Base-by-base conservation (phyloP, 2,329 filamentous ascomycete species). In the Diaporthe sp. region DNA sequence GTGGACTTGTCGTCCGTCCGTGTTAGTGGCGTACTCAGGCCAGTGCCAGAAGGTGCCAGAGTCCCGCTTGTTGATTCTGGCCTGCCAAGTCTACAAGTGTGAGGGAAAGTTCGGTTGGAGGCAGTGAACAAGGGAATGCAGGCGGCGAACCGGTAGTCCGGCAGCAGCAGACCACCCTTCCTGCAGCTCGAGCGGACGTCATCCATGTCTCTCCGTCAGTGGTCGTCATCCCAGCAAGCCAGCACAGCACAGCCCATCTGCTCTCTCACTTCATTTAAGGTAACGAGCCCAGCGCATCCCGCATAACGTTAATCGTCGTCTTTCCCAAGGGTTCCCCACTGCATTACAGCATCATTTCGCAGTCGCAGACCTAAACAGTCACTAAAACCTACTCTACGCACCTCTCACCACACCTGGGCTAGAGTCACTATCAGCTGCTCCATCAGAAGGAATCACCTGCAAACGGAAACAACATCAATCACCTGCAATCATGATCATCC, bases 401-500 rank as follows among this genome's bases (percentile, higher is more conserved):
- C 10, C 13, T 25, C 35, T 30, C 38, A 47, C 22, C 25, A 47
- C 28, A 25, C 6, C 38, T 45, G 50, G 19, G 25, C 7, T 25
- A 50, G 42, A 52, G 57, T 25, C 22, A 54, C 5, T 22, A 30
- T 40, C 69, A 47, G 19, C 4, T 33, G 30, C 22, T n/a, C 35
- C 57, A 64, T 54, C 35, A 45, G 22, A 13, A 50, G 38, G 25
- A 64, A 42, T 3, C 12, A 54, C 19, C 33, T 30, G 3, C 47
- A 19, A 52, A n/a, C 42, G 7, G 35, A 30, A 54, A 61, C 5
- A 25, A n/a, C 33, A 25, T 19, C 42, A 35, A 71, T 9, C 25
- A 28, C 12, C 55, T 19, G 25, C 55, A 60, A 50, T 64, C 69
- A 72, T 72, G 69, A 64, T 72, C 45, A 72, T 72, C 57, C 69